Base-by-base conservation (phyloP, 306 rosid species). In the Macrotyloma uniflorum region DNA sequence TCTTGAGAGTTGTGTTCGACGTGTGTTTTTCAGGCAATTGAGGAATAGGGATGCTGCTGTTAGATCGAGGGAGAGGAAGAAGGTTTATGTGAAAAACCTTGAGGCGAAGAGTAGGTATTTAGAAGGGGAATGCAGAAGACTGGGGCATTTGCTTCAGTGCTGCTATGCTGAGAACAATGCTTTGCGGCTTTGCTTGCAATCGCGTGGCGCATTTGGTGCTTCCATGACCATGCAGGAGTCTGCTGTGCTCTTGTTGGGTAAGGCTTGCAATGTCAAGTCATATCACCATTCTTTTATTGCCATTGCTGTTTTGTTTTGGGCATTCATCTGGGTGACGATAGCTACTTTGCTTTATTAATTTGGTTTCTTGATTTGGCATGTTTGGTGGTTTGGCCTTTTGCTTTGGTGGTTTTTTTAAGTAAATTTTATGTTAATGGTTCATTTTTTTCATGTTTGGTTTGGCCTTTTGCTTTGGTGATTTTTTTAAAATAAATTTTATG, bases 221-320 rank as follows among this genome's bases (percentile, higher is more conserved):
- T 70, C 93, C 81, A 59, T 83, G 81, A 65, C 93, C 86, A 86
- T 82, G 97, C 98, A 89, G 98, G 98, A 92, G 98, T 94, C 97
- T 94, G 98, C 98, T 55, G 98, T 94, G 89, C 98, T 94, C 97
- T 87, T 94, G 67, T 77, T 92, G 98, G 98, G 97, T 92, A 87
- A 78, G 93, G 57, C 80, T 75, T 67, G 67, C 46, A 4, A 57
- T 68, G 64, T 46, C 28, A 26, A 71, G 24, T 75, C 75, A n/a
- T 14, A 15, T 59, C 54, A 47, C 32, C 32, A 46, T 76, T 38
- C 62, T 55, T 38, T 49, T 51, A 5, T 23, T 49, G n/a, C 22
- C 4, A 0, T 67, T 67, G 22, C 5, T 51, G 19, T 68, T 77
- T 18, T 67, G 13, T 77, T 38, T 67, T 6, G 51, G 22, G 33